Conservation (phyloP, 345 rosid genomes). For the Microcos paniculata region DNA sequence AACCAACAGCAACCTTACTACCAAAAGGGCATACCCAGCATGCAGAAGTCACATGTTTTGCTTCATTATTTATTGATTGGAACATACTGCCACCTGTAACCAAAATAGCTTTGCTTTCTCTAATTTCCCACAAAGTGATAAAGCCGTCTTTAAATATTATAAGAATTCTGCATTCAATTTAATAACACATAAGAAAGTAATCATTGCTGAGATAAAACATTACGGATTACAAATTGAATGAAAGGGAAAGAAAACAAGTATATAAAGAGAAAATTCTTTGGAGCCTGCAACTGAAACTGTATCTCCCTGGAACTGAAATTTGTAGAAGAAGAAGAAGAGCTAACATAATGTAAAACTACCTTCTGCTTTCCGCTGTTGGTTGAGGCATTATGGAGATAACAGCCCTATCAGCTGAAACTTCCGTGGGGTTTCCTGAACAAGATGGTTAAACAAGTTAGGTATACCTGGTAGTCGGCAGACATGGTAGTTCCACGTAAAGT, state of each 20-base stretch:
- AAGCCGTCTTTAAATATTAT: slow-evolving; percentile 70
- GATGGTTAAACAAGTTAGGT: background rate
- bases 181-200: background rate
- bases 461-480: slow-evolving; percentile 3
- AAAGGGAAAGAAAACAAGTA: slow-evolving; percentile 6
- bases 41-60: slow-evolving; percentile 75
- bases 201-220: background rate
- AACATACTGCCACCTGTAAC: slow-evolving; percentile 55
- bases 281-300: background rate
- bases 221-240: background rate
- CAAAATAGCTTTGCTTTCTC: slow-evolving; percentile 58
- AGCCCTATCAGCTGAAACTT: slow-evolving; percentile 49
- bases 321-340: background rate
- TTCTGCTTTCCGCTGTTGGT: slow-evolving; percentile 79
- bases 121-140: slow-evolving; percentile 71
- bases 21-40: slow-evolving; percentile 90
- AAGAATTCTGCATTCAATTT: slow-evolving; percentile 55
- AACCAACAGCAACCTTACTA: slow-evolving; percentile 80
- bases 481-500: background rate
- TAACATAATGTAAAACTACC: slow-evolving; percentile 37
- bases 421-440: slow-evolving; percentile 53
- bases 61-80: slow-evolving; percentile 52
- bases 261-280: background rate
- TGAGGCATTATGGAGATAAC: slow-evolving; percentile 64
- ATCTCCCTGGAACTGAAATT: too few species aligned